These are phyloP conservation scores for Pyrenochaeta sp. DNA, from an alignment of 2,329 filamentous ascomycete species.

Conservation along the genomic window DNA sequence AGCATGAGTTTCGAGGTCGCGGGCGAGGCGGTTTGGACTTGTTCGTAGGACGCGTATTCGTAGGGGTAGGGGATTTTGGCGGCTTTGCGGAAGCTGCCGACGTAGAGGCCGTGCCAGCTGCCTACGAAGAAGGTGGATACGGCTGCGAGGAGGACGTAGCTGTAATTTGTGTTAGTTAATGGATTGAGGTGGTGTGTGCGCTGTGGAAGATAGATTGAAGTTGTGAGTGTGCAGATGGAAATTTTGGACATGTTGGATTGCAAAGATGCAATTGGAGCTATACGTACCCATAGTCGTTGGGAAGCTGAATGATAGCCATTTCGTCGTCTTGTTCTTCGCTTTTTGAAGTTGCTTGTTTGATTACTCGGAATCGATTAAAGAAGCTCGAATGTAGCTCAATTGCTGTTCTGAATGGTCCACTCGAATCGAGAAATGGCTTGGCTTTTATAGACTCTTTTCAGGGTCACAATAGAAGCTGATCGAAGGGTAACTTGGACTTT, in stretches of 20 bases:
- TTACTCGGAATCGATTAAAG: neutral
- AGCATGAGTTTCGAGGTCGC: conserved; percentile 55
- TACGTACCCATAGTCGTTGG: conserved; percentile 44
- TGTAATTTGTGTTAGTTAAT: conserved; percentile 38
- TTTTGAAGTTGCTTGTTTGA: neutral
- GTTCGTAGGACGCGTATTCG: conserved; percentile 64
- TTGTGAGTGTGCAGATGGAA: too few relatives aligned
- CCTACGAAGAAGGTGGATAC: conserved; percentile 64
- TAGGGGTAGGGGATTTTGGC: conserved; percentile 67
- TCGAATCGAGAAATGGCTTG: neutral
- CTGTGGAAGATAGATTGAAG: neutral
- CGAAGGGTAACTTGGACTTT: neutral
- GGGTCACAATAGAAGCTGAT: neutral
- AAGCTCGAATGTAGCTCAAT: neutral
- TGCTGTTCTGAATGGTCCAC: neutral
- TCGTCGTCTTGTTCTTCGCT: conserved; percentile 5
- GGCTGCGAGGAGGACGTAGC: conserved; percentile 64
- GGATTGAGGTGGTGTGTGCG: neutral
- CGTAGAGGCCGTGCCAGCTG: conserved; percentile 60
- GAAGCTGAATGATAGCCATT: conserved; percentile 38
- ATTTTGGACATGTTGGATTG: neutral
- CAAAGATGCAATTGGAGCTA: neutral
- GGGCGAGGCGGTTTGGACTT: conserved; percentile 55
- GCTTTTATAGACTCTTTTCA: neutral
- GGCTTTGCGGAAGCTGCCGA: conserved; percentile 57